Percentiles rank a stretch among this genome's conserved stretches.
These are phyloP conservation scores for Dendrobium catenatum DNA, from an alignment of 106 monocot species.

Conservation along the genomic window DNA sequence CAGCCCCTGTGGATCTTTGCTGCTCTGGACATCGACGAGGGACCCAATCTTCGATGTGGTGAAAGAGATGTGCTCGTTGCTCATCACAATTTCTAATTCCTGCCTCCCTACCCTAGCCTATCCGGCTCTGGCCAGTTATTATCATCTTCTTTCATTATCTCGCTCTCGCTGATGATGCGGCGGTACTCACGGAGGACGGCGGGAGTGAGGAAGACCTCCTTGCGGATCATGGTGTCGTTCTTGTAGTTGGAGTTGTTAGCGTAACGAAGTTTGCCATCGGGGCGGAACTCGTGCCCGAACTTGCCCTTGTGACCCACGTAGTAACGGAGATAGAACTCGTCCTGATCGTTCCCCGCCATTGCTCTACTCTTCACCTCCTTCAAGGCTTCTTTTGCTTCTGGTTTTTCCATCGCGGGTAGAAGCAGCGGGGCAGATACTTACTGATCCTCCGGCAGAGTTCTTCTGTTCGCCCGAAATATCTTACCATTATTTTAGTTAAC, in stretches of 20 bases:
- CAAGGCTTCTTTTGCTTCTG: background rate
- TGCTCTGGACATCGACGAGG: slow-evolving; percentile 88
- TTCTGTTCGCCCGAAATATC: too few relatives aligned
- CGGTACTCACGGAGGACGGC: slow-evolving; percentile 87
- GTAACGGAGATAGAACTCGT: slow-evolving; percentile 96
- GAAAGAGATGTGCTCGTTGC: slow-evolving; percentile 95
- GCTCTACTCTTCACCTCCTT: background rate
- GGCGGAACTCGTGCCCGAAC: slow-evolving; percentile 98
- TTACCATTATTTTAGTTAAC: too few relatives aligned
- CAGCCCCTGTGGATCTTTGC: slow-evolving; percentile 89
- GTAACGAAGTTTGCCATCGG: slow-evolving; percentile 94
- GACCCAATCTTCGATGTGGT: slow-evolving; percentile 97
- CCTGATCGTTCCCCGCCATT: slow-evolving; percentile 31
- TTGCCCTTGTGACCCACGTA: slow-evolving; percentile 98
- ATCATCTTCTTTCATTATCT: slow-evolving; percentile 98
- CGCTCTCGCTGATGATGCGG: slow-evolving; percentile 80
- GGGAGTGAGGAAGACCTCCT: slow-evolving; percentile 91
- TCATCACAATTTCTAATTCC: slow-evolving; percentile 97
- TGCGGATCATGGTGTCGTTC: slow-evolving; percentile 99
- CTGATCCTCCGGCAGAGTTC: too few relatives aligned
- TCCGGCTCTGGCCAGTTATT: slow-evolving; percentile 98
- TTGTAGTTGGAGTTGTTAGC: slow-evolving; percentile 99
- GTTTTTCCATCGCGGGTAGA: background rate
- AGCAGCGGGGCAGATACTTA: too few relatives aligned
- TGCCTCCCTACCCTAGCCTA: slow-evolving; percentile 64